These are phyloP conservation scores for Pyrenophora teres DNA, from an alignment of 2,329 filamentous ascomycete genomes.

Conservation along the genomic window DNA sequence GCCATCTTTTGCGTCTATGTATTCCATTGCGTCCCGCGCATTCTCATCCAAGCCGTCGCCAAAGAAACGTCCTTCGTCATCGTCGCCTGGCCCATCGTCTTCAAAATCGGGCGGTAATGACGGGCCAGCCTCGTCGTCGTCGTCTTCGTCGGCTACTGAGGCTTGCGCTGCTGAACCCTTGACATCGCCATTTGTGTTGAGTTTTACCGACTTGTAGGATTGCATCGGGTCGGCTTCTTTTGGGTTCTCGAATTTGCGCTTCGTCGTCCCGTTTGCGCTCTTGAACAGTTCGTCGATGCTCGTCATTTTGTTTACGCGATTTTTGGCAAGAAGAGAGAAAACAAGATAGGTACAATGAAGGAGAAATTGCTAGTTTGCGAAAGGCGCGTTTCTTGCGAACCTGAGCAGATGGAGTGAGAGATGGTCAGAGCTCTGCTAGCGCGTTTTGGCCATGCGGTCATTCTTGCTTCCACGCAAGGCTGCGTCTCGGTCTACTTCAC, in stretches of 20 bases:
- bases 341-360: not conserved
- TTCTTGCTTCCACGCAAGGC: no score
- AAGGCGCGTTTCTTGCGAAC: slow-evolving; percentile 8
- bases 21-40: slow-evolving; percentile 84
- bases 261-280: slow-evolving; percentile 57
- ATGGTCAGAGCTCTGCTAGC: slow-evolving; percentile 12
- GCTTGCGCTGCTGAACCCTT: slow-evolving; percentile 53
- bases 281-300: slow-evolving; percentile 68
- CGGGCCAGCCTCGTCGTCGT: slow-evolving; percentile 55
- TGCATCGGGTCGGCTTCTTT: slow-evolving; percentile 60
- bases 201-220: slow-evolving; percentile 65
- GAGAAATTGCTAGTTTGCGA: slow-evolving; percentile 2
- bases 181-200: slow-evolving; percentile 56
- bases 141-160: slow-evolving; percentile 55
- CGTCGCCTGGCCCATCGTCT: slow-evolving; percentile 59
- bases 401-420: slow-evolving; percentile 1
- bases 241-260: slow-evolving; percentile 64
- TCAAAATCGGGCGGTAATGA: slow-evolving; percentile 61
- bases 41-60: slow-evolving; percentile 84
- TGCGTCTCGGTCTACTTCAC: no score
- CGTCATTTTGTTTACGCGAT: slow-evolving; percentile 51
- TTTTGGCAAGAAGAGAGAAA: not conserved
- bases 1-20: slow-evolving; percentile 72
- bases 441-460: not conserved
- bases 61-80: slow-evolving; percentile 95